Conservation (phyloP, 805 yeast species). For the Metschnikowia baotianmanensis region DNA sequence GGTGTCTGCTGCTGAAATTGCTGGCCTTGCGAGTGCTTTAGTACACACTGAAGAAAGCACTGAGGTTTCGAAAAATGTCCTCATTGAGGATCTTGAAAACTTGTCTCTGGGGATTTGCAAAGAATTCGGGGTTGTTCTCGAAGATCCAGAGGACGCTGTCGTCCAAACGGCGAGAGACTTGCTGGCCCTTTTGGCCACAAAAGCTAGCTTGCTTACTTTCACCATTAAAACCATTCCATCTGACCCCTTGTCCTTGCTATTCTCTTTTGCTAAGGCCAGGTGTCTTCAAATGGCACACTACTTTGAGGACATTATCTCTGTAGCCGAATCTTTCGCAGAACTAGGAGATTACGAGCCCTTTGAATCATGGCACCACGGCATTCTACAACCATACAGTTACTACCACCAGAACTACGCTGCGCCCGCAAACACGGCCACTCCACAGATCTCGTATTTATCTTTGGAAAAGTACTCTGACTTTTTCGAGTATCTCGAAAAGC, state of each 20-base stretch:
- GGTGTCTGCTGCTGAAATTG: not conserved
- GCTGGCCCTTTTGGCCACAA: constrained; percentile 4
- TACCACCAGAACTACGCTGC: constrained; percentile 28
- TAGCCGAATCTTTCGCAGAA: constrained; percentile 13
- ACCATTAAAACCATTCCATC: not conserved
- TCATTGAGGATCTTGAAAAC: constrained; percentile 13
- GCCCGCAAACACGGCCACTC: constrained; percentile 8
- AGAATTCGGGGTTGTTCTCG: not conserved
- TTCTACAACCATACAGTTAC: constrained; percentile 27
- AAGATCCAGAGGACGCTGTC: constrained; percentile 6
- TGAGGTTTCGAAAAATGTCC: constrained; percentile 4
- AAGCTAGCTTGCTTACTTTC: constrained; percentile 3
- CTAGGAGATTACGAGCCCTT: constrained; percentile 21
- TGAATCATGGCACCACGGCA: constrained; percentile 28
- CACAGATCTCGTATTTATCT: constrained; percentile 12
- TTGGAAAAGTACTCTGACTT: constrained; percentile 14
- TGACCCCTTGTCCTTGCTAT: not conserved
- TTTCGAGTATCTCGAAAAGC: constrained; percentile 25
- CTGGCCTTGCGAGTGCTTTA: constrained; percentile 5
- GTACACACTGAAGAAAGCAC: constrained; percentile 1
- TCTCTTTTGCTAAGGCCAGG: constrained; percentile 16
- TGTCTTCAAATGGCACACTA: constrained; percentile 14
- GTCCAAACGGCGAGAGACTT: constrained; percentile 12
- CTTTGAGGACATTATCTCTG: constrained; percentile 17
- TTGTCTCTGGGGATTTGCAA: constrained; percentile 8